Percentiles rank a stretch among this genome's conserved stretches.
phyloP scores from a whole-genome alignment of 2,329 filamentous ascomycete genomes.

The Furcasterigmium furcatum region DNA sequence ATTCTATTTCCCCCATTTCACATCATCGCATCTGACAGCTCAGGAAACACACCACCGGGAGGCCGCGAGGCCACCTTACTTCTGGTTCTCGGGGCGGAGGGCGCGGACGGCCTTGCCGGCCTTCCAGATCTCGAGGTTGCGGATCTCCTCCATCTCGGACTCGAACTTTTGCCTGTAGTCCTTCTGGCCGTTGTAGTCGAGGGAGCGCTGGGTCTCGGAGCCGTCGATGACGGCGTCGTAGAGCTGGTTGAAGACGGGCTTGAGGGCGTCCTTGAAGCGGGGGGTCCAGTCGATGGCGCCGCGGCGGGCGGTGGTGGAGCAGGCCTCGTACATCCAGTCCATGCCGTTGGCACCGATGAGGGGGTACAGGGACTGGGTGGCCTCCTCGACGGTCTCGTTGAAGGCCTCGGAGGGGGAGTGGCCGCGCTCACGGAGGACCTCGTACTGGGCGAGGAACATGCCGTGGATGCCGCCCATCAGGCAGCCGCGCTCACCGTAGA shows the following conservation, averaged over 20 bases:
- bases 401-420: conserved; percentile 98
- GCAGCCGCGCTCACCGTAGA: conserved; percentile 99
- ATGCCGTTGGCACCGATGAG: conserved; percentile 96
- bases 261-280: conserved; percentile 95
- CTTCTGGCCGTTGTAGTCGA: conserved; percentile 93
- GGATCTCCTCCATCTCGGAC: conserved; percentile 98
- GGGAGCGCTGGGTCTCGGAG: conserved; percentile 90
- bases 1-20: background rate
- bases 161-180: conserved; percentile 98
- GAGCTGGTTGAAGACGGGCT: conserved; percentile 97
- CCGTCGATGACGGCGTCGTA: conserved; percentile 92
- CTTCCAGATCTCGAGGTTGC: conserved; percentile 97
- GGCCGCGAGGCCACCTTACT: conserved; percentile 44
- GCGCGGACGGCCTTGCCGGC: conserved; percentile 94
- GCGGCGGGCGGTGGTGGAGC: conserved; percentile 96
- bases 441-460: conserved; percentile 99
- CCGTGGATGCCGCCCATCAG: conserved; percentile 99
- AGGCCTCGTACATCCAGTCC: conserved; percentile 99
- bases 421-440: conserved; percentile 97
- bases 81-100: conserved; percentile 84
- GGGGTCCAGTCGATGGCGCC: conserved; percentile 99
- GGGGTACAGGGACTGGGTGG: conserved; percentile 95
- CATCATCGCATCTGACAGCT: background rate
- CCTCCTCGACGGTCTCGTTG: conserved; percentile 99
- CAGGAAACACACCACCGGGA: background rate